These are phyloP conservation scores for Naganishia cerealis DNA, from an alignment of 1,284 basidiomycete species.

Conservation along the genomic window DNA sequence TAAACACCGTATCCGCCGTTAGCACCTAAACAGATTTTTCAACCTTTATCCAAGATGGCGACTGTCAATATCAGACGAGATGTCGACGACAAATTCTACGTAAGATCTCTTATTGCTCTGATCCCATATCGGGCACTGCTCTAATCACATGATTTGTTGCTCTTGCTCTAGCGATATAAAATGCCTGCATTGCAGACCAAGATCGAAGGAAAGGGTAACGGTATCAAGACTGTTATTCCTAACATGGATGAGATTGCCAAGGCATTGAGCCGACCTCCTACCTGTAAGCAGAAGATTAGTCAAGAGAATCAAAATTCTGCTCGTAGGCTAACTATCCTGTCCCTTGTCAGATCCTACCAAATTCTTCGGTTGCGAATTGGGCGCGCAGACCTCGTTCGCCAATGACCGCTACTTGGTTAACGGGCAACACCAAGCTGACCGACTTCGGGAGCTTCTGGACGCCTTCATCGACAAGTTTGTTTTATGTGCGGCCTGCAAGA, in stretches of 20 bases:
- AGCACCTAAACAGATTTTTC: neutral
- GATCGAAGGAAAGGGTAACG: constrained; percentile 98
- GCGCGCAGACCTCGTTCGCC: constrained; percentile 94
- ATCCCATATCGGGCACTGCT: neutral
- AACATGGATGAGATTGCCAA: constrained; percentile 99
- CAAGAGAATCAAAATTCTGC: neutral
- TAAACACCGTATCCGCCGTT: constrained; percentile 10
- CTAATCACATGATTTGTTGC: neutral
- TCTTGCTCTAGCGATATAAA: constrained; percentile 43
- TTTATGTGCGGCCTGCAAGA: constrained; percentile 96
- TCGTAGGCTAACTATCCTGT: constrained; percentile 22
- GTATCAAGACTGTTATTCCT: constrained; percentile 97
- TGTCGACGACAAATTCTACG: constrained; percentile 73
- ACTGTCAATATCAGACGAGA: constrained; percentile 95
- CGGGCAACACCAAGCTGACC: constrained; percentile 87
- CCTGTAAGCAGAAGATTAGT: constrained; percentile 57
- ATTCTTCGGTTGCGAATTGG: constrained; percentile 98
- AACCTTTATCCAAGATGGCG: constrained; percentile 67
- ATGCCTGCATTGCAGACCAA: constrained; percentile 96
- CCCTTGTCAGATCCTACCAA: constrained; percentile 79
- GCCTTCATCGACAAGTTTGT: constrained; percentile 98
- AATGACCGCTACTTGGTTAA: constrained; percentile 99
- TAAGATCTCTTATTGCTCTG: constrained; percentile 37
- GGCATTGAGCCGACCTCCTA: constrained; percentile 88
- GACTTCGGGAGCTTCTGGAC: constrained; percentile 93